A percentile compares a stretch with the other conserved stretches of the same genome.
These are phyloP conservation scores for Cicer pinnatifidum DNA, from an alignment of 306 rosid species.

Conservation along the genomic window DNA sequence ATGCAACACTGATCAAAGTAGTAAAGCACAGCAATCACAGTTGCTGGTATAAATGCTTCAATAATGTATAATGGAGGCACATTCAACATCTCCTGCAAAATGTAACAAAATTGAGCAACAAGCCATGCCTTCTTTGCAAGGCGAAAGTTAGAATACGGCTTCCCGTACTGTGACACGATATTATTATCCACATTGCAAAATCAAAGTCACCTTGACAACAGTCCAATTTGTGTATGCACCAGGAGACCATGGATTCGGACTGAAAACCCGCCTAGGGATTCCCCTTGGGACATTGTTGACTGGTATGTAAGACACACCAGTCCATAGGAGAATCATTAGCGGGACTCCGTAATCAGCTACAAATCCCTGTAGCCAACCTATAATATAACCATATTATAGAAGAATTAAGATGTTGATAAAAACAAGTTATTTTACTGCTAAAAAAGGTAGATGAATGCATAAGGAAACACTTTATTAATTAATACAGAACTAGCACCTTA, in stretches of 20 bases:
- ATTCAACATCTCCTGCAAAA: conserved; percentile 85
- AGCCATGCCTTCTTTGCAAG: conserved; percentile 24
- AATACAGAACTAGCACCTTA: conserved; percentile 13
- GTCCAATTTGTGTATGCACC: conserved; percentile 98
- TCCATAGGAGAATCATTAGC: conserved; percentile 88
- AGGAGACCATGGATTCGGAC: conserved; percentile 97
- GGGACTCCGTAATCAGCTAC: conserved; percentile 97
- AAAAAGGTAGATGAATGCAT: not conserved
- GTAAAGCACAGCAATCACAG: conserved; percentile 95
- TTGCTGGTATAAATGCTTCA: conserved; percentile 97
- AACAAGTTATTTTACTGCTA: conserved; percentile 18
- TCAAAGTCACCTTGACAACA: conserved; percentile 70
- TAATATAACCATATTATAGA: conserved; percentile 33
- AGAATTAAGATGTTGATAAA: conserved; percentile 38
- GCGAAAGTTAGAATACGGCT: conserved; percentile 27
- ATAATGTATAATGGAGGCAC: conserved; percentile 79
- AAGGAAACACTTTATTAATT: not conserved
- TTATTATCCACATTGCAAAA: conserved; percentile 23
- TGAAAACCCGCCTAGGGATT: conserved; percentile 88
- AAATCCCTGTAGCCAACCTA: conserved; percentile 82
- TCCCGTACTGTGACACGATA: not conserved
- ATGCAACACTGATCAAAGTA: conserved; percentile 95
- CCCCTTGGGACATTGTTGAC: conserved; percentile 81
- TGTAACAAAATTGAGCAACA: conserved; percentile 44
- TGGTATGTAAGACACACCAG: conserved; percentile 85